Conservation (phyloP, 495 filamentous ascomycete species). For the Jackrogersella minutella region DNA sequence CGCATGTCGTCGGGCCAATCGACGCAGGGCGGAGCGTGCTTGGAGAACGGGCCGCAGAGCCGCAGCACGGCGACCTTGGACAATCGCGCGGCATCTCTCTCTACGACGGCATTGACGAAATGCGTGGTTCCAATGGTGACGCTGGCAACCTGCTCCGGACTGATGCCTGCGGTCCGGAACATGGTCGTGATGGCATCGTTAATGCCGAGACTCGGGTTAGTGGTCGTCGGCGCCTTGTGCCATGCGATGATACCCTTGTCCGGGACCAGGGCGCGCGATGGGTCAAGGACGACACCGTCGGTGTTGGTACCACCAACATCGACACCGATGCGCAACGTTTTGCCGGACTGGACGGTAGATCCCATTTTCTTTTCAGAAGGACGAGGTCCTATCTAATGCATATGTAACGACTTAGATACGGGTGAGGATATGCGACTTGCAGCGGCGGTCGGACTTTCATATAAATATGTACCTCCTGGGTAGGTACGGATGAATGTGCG, state of each 20-base stretch:
- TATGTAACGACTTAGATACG: no score
- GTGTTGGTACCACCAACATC: conserved; percentile 69
- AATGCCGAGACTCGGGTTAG: conserved; percentile 64
- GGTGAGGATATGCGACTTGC: not conserved
- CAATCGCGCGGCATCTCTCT: conserved; percentile 61
- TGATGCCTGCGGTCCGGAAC: conserved; percentile 51
- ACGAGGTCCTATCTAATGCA: not conserved
- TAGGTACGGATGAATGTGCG: no score
- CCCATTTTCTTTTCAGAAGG: conserved; percentile 30
- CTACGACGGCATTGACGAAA: conserved; percentile 70
- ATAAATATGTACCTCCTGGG: not conserved
- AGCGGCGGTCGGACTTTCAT: not conserved
- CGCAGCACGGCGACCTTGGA: conserved; percentile 63
- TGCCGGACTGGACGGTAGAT: conserved; percentile 15
- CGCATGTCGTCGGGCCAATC: conserved; percentile 57
- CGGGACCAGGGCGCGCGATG: conserved; percentile 45
- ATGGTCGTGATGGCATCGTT: conserved; percentile 58
- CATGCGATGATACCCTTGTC: conserved; percentile 59
- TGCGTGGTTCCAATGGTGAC: conserved; percentile 71
- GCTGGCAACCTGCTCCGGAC: conserved; percentile 54
- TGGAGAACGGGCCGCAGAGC: conserved; percentile 62
- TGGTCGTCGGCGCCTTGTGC: conserved; percentile 66
- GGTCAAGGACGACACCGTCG: conserved; percentile 66
- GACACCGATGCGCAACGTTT: conserved; percentile 52
- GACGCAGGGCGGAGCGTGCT: conserved; percentile 63